Conservation (phyloP, 1,284 basidiomycete genomes). For the Agroathelia rolfsii region DNA sequence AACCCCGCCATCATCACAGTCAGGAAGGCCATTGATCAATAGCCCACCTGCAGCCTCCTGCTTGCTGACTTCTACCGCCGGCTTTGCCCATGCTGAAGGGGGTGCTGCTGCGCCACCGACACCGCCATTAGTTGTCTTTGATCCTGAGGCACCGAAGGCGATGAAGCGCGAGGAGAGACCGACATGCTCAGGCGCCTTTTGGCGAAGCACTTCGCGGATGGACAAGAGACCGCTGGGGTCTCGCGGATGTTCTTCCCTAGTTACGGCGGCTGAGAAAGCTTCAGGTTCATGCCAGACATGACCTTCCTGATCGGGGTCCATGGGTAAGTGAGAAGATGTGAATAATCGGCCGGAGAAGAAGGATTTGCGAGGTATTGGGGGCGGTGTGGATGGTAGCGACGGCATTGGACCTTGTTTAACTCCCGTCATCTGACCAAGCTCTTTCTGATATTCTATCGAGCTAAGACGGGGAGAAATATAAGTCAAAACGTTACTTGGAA, state of each 20-base stretch:
- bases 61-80: conserved; percentile 45
- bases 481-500: no score
- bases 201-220: conserved; percentile 50
- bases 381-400: conserved; percentile 14
- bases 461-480: conserved; percentile 22
- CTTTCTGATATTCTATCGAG: conserved; percentile 50
- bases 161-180: conserved; percentile 17
- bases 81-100: conserved; percentile 45
- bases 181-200: conserved; percentile 27
- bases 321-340: conserved; percentile 26
- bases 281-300: conserved; percentile 54
- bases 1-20: no score
- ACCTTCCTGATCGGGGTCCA: conserved; percentile 50
- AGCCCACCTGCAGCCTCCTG: conserved; percentile 43
- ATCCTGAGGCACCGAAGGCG: conserved; percentile 7
- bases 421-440: conserved; percentile 38
- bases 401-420: conserved; percentile 17
- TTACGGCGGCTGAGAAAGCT: conserved; percentile 45
- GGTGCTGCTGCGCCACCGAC: conserved; percentile 22
- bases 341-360: conserved; percentile 42
- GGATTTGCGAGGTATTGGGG: conserved; percentile 21
- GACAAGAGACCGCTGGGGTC: conserved; percentile 48
- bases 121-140: conserved; percentile 10
- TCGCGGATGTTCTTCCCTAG: conserved; percentile 50
- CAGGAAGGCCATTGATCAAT: conserved; percentile 30